Conservation (phyloP, 1,284 basidiomycete species). For the Cystobasidium slooffiae region DNA sequence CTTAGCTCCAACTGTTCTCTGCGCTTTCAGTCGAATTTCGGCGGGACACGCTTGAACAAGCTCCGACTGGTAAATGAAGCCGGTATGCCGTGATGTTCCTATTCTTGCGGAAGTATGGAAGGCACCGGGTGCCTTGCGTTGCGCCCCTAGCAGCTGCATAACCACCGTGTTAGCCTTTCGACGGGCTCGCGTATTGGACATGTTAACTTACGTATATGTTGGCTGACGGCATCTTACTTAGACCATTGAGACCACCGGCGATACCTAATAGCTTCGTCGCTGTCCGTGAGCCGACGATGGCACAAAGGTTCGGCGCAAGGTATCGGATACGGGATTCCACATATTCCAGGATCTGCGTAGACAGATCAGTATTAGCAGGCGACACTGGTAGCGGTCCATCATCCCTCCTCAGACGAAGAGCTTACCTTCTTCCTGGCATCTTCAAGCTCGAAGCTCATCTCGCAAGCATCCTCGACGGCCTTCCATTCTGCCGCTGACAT, state of each 20-base stretch:
- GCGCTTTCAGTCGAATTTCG: slow-evolving; percentile 90
- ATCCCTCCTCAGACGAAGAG: neutral
- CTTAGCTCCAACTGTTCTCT: slow-evolving; percentile 92
- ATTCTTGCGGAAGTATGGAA: slow-evolving; percentile 72
- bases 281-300: slow-evolving; percentile 96
- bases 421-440: slow-evolving; percentile 80
- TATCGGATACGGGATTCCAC: slow-evolving; percentile 98
- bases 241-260: slow-evolving; percentile 85
- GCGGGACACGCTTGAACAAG: slow-evolving; percentile 81
- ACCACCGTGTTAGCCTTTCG: slow-evolving; percentile 11
- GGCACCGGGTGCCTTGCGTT: slow-evolving; percentile 85
- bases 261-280: slow-evolving; percentile 97
- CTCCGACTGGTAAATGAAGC: slow-evolving; percentile 93
- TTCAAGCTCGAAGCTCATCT: slow-evolving; percentile 83
- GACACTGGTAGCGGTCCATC: neutral
- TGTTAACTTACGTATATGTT: slow-evolving; percentile 81
- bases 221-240: slow-evolving; percentile 93
- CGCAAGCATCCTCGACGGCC: slow-evolving; percentile 80
- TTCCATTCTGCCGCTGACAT: slow-evolving; percentile 75
- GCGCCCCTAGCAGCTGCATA: slow-evolving; percentile 82
- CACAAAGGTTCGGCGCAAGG: slow-evolving; percentile 95
- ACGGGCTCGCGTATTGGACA: neutral
- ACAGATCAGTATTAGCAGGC: neutral
- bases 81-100: slow-evolving; percentile 76
- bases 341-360: slow-evolving; percentile 85